Base-by-base conservation (phyloP, 257 asterid genomes). In the Solanum raphanifolium region DNA sequence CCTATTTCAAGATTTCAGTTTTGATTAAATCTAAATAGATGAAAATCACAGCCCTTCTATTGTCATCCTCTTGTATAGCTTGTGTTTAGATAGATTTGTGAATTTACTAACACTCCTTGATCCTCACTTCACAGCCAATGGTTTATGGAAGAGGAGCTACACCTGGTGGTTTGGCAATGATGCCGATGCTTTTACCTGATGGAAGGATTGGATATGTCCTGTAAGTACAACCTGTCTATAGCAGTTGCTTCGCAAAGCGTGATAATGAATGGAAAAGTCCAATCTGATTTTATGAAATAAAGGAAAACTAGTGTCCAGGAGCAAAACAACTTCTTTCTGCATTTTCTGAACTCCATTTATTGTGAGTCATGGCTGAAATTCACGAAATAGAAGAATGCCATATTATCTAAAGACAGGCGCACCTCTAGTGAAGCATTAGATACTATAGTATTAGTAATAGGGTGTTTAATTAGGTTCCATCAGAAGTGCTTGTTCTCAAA, bases 171-270 rank as follows among this genome's bases (percentile, higher is more conserved):
- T 92, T 97, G 98, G 97, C 99, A 41, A 97, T 97, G 99, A 93
- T 97, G 96, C 99, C 99, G 12, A 95, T 97, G 99, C 98, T 97
- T 89, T 92, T 97, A 87, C 99, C 99, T 21, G 99, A 97, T 92
- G 99, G 99, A 83, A 94, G 99, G 93, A 95, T 97, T 88, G 99
- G 99, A 93, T 97, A 97, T 91, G 99, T 97, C 86, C 92, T 97
- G 99, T 97, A 93, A 97, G 99, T 94, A 86, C 48, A 29, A 48
- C 71, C 25, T 3, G 41, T 82, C 86, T 48, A 48, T 82, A 31
- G 71, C 39, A 16, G n/a, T 27, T 18, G 65, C 85, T 82, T 82
- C 4, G 18, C 12, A 5, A 43, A 81, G 66, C 11, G 16, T 81
- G 85, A 81, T 81, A 16, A 27, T 46, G 25, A 81, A 16, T 43